Base-by-base conservation (phyloP, 495 filamentous ascomycete genomes). In the Parmelia sp. region DNA sequence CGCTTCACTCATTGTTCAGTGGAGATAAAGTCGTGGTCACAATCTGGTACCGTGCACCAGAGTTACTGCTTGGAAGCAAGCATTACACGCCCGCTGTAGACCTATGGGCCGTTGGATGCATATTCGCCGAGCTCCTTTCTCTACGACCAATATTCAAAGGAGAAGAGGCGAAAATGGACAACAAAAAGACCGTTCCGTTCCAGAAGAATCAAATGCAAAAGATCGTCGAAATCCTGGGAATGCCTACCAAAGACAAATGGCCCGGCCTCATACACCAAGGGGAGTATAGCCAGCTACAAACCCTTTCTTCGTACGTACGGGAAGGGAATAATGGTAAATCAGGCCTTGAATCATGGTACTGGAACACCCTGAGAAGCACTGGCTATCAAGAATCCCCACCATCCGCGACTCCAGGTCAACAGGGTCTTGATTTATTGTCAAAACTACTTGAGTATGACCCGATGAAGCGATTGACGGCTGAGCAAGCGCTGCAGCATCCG, bases 1-100 rank as follows among this genome's bases (percentile, higher is more conserved):
- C 94, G 0, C 78, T 97, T 12, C 89, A 95, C 68, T 89, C 88
- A 0, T 84, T 99, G 7, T 99, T 90, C 79, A 88, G 82, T 44
- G 94, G 95, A 60, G 94, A 99, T 72, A 99, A 99, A 73, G 94
- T 99, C 2, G 94, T 99, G 49, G 94, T 99, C 17, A 99, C 94
- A 0, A 99, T 99, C 64, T 99, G 94, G 94, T 99, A 99, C 69
- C 91, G 94, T 29, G 95, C 94, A 0, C 94, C 94, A 0, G 94
- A 98, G 74, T 79, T 98, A 12, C 85, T 98, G 0, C 85, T 98
- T 25, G 94, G 94, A 15, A 90, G 85, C 61, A 82, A 89, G 29
- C 94, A 98, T 72, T 98, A 98, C 72, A 98, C 94, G 1, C 91
- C 94, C 0, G 95, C 94, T 23, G 89, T 98, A 62, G 94, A 98